These are phyloP conservation scores for Plasmodium sp. DNA, from an alignment of 169 alveolate genomes.

Conservation along the genomic window DNA sequence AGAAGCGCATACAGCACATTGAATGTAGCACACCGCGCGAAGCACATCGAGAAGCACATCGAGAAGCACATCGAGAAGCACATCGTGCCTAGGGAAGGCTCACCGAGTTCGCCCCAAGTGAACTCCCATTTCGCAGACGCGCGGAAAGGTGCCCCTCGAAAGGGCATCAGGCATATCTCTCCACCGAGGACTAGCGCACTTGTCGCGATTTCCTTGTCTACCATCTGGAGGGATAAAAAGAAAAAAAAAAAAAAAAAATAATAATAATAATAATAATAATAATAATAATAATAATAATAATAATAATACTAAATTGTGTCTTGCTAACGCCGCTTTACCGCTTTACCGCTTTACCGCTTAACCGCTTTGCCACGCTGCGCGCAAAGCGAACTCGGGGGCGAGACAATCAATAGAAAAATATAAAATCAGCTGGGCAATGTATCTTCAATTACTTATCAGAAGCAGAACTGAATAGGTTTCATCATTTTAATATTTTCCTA, in stretches of 20 bases:
- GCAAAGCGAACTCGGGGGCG: background rate
- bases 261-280: too few species aligned
- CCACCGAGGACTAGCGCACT: background rate
- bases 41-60: too few species aligned
- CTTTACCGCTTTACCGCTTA: background rate
- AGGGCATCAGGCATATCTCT: background rate
- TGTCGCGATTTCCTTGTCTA: background rate
- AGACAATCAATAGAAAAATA: constrained; percentile 17
- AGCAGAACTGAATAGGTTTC: constrained; percentile 65
- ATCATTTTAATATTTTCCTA: constrained; percentile 48
- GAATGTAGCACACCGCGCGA: too few species aligned
- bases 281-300: too few species aligned
- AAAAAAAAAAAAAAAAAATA: too few species aligned
- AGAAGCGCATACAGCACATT: background rate
- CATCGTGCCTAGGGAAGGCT: background rate
- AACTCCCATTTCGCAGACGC: background rate
- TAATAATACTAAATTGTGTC: background rate
- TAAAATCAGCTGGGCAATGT: constrained; percentile 47
- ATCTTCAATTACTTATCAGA: constrained; percentile 48
- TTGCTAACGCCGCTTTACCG: background rate
- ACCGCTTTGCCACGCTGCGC: background rate
- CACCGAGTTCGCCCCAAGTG: background rate
- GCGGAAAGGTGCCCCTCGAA: background rate
- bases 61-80: too few species aligned
- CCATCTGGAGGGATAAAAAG: background rate